Evolutionary conservation across 148 eudicot genomes (phyloP).

Genomic region (Camellia japonica): DNA sequence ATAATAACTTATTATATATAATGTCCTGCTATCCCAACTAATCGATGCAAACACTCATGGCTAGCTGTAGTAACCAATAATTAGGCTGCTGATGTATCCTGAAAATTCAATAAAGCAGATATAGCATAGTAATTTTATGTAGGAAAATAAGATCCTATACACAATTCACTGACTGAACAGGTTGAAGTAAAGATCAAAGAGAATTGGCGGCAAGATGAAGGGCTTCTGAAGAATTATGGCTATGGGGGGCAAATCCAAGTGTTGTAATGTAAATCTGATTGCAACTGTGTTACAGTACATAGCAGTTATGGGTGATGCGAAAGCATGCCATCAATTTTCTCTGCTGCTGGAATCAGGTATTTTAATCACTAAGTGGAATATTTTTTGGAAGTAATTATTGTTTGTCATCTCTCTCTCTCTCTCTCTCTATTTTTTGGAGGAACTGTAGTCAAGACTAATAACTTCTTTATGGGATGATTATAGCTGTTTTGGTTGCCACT

Average conservation of each 20-base stretch:
- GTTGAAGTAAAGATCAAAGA: slow-evolving; percentile 88
- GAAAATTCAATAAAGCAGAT: not conserved
- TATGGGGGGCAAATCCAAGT: slow-evolving; percentile 78
- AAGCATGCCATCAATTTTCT: not conserved
- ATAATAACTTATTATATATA: not conserved
- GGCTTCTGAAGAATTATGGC: slow-evolving; percentile 73
- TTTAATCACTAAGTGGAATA: not conserved
- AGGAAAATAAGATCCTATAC: not conserved
- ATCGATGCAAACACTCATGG: not conserved
- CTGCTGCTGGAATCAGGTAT: slow-evolving; percentile 6
- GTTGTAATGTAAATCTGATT: slow-evolving; percentile 23
- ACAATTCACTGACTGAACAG: slow-evolving; percentile 36
- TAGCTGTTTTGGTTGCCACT: too few species aligned
- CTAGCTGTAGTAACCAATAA: not conserved
- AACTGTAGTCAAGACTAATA: too few species aligned
- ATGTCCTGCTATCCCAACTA: not conserved
- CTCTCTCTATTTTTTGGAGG: too few species aligned
- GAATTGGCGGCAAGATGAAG: slow-evolving; percentile 97
- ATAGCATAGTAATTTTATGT: not conserved
- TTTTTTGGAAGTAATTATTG: too few species aligned
- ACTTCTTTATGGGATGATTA: too few species aligned
- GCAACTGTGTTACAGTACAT: not conserved
- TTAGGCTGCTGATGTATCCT: not conserved
- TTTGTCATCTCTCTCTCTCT: not conserved
- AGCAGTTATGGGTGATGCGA: not conserved